Evolutionary conservation across 208 protist genomes (phyloP).

Genomic region (Trypanosoma boissoni): DNA sequence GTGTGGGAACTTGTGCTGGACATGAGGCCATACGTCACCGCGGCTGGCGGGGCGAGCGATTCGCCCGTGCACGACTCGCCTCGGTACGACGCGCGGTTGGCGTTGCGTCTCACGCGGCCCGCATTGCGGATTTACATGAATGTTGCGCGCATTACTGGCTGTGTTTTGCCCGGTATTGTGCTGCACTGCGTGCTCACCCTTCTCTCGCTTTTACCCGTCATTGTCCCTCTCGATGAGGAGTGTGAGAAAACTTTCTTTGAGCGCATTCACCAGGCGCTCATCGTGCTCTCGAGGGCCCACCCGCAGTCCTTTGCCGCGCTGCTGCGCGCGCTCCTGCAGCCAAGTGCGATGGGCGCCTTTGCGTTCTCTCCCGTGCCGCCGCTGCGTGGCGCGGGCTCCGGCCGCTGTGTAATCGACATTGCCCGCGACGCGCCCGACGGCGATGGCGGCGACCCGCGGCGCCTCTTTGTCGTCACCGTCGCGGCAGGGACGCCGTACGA

Average conservation of each 20-base stretch:
- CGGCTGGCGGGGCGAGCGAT: neutral
- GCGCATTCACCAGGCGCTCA: conserved; percentile 6
- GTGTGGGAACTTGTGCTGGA: conserved; percentile 58
- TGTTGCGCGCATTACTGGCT: conserved; percentile 42
- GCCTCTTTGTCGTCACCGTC: conserved; percentile 17
- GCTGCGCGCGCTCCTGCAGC: conserved; percentile 3
- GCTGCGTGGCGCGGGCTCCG: neutral
- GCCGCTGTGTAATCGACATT: conserved; percentile 19
- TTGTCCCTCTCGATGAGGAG: neutral
- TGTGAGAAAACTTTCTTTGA: conserved; percentile 15
- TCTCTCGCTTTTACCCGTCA: neutral
- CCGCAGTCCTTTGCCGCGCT: conserved; percentile 14
- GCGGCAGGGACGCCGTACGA: conserved; percentile 16
- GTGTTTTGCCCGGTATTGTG: conserved; percentile 27
- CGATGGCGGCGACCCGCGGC: neutral
- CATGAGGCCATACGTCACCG: conserved; percentile 55
- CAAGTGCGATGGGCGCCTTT: conserved; percentile 27
- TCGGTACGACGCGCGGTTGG: conserved; percentile 24
- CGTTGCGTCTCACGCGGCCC: conserved; percentile 35
- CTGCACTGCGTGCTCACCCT: neutral
- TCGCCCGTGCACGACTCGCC: conserved; percentile 5
- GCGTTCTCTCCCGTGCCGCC: conserved; percentile 8
- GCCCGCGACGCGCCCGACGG: neutral
- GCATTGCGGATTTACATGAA: conserved; percentile 58
- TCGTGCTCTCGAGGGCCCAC: conserved; percentile 11